Conservation (phyloP, 495 filamentous ascomycete species). For the Penicillium soppii region DNA sequence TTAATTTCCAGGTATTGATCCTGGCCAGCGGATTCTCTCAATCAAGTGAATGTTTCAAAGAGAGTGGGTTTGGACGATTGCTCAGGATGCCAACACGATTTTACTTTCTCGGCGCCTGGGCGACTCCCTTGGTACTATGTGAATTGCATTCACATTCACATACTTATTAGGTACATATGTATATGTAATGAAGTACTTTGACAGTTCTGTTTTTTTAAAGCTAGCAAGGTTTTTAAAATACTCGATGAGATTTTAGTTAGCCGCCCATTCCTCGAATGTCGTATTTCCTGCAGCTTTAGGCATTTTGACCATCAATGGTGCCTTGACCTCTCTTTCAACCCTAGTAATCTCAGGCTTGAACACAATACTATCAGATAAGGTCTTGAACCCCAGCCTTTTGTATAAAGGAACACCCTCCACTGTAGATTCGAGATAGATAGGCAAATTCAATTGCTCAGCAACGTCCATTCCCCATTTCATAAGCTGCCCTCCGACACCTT, state of each 20-base stretch:
- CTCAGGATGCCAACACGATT: no score
- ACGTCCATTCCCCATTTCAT: constrained; percentile 12
- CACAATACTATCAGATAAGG: background rate
- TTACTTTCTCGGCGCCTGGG: no score
- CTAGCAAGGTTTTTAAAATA: no score
- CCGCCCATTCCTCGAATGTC: constrained; percentile 1
- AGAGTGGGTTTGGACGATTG: no score
- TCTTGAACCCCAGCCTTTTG: constrained; percentile 7
- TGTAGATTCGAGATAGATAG: constrained; percentile 7
- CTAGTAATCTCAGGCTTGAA: constrained; percentile 6
- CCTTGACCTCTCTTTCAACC: constrained; percentile 1
- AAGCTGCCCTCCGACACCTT: constrained; percentile 3
- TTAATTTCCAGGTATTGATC: no score
- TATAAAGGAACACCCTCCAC: constrained; percentile 7
- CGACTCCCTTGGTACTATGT: no score
- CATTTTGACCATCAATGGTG: constrained; percentile 15
- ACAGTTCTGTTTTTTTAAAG: no score
- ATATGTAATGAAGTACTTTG: no score
- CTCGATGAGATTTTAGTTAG: background rate
- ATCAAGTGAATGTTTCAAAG: no score
- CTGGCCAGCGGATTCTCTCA: background rate
- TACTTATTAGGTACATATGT: no score
- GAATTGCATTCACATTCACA: no score
- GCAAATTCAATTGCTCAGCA: constrained; percentile 1
- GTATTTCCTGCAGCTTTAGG: background rate